phyloP scores from a whole-genome alignment of 805 yeast genomes.

The Nadsonia fulvescens region DNA sequence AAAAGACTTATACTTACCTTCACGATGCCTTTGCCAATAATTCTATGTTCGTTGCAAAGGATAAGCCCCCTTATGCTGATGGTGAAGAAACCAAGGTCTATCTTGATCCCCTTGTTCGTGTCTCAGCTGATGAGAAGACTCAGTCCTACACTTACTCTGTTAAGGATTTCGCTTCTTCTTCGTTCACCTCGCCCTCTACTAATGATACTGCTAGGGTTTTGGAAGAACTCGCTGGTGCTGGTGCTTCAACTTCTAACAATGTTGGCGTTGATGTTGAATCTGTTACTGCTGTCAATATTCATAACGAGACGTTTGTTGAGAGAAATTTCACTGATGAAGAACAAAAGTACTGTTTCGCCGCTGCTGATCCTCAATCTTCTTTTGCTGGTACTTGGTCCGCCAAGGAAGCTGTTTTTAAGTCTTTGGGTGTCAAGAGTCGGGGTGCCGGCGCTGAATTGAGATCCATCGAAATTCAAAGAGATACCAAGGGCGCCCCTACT shows the following conservation, averaged over 20 bases:
- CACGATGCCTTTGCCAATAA: constrained; percentile 86
- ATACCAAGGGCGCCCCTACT: constrained; percentile 57
- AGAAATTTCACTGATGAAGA: constrained; percentile 80
- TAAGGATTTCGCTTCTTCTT: constrained; percentile 19
- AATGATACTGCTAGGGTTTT: constrained; percentile 49
- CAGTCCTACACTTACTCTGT: constrained; percentile 18
- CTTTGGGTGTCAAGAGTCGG: constrained; percentile 68
- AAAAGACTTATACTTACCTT: constrained; percentile 82
- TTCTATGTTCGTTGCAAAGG: constrained; percentile 84
- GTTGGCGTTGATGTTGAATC: constrained; percentile 98
- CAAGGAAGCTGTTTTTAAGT: constrained; percentile 96
- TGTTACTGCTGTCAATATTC: constrained; percentile 59
- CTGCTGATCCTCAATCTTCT: constrained; percentile 72
- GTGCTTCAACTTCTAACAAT: constrained; percentile 30
- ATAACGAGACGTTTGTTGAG: constrained; percentile 79
- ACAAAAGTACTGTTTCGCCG: constrained; percentile 53
- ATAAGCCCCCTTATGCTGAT: constrained; percentile 77
- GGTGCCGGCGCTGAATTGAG: constrained; percentile 92
- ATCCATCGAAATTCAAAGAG: constrained; percentile 73
- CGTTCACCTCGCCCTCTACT: constrained; percentile 22
- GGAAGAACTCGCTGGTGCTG: constrained; percentile 30
- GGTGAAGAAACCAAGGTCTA: constrained; percentile 81
- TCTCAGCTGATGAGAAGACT: constrained; percentile 24
- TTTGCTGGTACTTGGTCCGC: constrained; percentile 99
- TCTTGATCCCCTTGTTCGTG: constrained; percentile 89